Base-by-base conservation (phyloP, 2,329 filamentous ascomycete genomes). In the Alternaria tenuissima region DNA sequence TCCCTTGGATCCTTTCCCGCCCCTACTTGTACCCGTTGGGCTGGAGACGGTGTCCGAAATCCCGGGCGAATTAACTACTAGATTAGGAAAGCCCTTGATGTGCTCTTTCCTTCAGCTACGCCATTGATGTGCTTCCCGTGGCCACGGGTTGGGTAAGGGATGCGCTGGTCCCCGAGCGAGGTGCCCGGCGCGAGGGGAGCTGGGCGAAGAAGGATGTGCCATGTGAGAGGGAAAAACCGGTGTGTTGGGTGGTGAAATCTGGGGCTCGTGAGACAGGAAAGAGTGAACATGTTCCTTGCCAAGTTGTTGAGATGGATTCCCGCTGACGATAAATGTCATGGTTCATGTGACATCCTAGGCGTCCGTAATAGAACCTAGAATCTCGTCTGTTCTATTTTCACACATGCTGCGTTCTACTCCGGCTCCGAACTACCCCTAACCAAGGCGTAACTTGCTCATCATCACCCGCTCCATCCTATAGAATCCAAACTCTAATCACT, bases 51-150 rank as follows among this genome's bases (percentile, higher is more conserved):
- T 36, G 28, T 20, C 46, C 46, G 46, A 36, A 22, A 22, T 16
- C 12, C 46, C 30, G 30, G 46, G 46, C 30, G 30, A 36, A 36
- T 34, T 20, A 34, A 30, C 30, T 34, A 32, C 46, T 48, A 14
- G 30, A n/a, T 48, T 34, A 16, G 30, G 46, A 48, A 48, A 48
- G 30, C 46, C 46, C 30, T 48, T 26, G 18, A 6, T 41, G 38
- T 22, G 18, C 34, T 16, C 14, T 48, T 22, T 5, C 46, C 16
- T 38, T 38, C 20, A 36, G 30, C 46, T 36, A 26, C 46, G 46
- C 46, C 46, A 36, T 49, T 36, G 46, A 38, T 49, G 46, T 49
- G 30, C 46, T 36, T 36, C 46, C 46, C 46, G 34, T 36, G 46
- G 20, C 46, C 20, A 36, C 46, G 20, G 32, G 30, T 49, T 49